Evolutionary conservation across 768 basidiomycete species (phyloP), one percentile per base, ranked within the genome.

Genomic region (Roridomyces roridus): DNA sequence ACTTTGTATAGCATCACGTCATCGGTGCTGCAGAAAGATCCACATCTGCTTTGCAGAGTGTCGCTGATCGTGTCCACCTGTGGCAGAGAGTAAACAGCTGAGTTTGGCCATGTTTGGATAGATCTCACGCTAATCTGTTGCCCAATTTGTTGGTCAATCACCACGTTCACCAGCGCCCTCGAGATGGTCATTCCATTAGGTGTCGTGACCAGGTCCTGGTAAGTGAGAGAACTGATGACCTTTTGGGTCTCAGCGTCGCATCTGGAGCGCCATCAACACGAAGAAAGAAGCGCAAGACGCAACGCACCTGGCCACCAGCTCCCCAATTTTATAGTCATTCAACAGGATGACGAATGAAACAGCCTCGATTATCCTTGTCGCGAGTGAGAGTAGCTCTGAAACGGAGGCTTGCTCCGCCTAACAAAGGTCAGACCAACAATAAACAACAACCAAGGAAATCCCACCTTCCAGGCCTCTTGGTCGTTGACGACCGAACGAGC

Each of bases 1-100:
- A 87, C 94, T 80, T 99, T 99, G 78, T 98, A 98, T 25, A 97
- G 73, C 83, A 97, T 92, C 40, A 99, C 97, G 74, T 99, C 97
- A 67, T 98, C 97, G 2, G 96, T 89, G 64, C 96, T 96, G 72
- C 95, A 98, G 82, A 98, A 98, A 14, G 95, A 93, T 3, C 96
- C 96, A 64, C 97, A 99, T 69, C 94, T 83, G 65, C 92, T 88
- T 68, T 98, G 96, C 35, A 99, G 75, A 39, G 95, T 87, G 66
- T 98, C 95, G 69, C 94, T 96, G 71, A 99, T 92, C 6, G 94
- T 92, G 72, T 99, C 97, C 60, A 99, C 92, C 95, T 96, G 56
- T 25, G 56, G 42, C 50, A 29, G 55, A 14, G n/a, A 56, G 63
- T 47, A 57, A 47, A 60, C 36, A 57, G 47, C 21, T 24, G 28